Conservation (phyloP, 2,329 filamentous ascomycete species). For the Talaromyces funiculosus region DNA sequence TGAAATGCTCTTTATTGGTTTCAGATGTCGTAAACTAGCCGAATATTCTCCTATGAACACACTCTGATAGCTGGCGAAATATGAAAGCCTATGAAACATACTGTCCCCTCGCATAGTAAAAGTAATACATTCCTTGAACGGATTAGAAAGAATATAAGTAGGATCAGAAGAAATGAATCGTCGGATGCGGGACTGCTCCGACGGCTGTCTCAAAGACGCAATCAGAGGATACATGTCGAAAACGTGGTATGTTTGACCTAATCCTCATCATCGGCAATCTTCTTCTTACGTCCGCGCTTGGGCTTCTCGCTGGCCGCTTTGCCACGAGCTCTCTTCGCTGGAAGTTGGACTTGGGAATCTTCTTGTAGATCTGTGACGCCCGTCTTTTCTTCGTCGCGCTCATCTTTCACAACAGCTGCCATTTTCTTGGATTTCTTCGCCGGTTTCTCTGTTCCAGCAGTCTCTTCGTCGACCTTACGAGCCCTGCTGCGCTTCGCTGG, state of each 20-base stretch:
- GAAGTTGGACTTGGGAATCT: not conserved
- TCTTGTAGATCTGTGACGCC: not conserved
- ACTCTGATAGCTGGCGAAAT: not conserved
- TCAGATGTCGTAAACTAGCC: not conserved
- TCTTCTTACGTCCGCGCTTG: conserved; percentile 16
- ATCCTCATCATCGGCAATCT: not conserved
- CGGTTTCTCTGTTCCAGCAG: not conserved
- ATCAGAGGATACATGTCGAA: not conserved
- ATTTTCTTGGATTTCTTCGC: conserved; percentile 19
- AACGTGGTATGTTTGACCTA: not conserved
- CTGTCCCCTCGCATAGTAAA: not conserved
- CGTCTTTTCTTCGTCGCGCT: not conserved
- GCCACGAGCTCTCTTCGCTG: conserved; percentile 7
- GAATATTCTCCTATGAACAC: not conserved
- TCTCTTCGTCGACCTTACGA: conserved; percentile 15
- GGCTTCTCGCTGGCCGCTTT: conserved; percentile 13
- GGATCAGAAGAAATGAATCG: not conserved
- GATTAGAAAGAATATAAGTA: not conserved
- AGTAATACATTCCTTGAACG: not conserved
- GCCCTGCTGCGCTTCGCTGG: conserved; percentile 4
- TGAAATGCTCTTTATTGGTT: not conserved
- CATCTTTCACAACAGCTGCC: not conserved
- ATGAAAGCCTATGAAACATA: not conserved
- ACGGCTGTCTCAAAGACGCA: no score
- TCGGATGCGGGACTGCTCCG: not conserved